phyloP scores from a whole-genome alignment of 495 filamentous ascomycete genomes.

The Immersiella caudata region DNA sequence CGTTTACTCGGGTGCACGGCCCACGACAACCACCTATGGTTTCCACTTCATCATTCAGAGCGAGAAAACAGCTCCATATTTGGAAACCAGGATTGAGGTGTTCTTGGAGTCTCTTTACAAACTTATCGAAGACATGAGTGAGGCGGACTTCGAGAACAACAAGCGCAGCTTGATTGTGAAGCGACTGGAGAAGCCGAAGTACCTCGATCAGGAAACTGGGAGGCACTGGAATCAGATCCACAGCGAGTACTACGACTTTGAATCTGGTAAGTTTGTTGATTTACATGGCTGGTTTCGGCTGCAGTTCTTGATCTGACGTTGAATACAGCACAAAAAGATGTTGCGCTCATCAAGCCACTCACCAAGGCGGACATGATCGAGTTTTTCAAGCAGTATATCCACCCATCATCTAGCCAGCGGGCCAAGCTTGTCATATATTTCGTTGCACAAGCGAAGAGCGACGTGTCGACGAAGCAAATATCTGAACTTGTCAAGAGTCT shows the following conservation, averaged over 20 bases:
- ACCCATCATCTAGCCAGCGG: slow-evolving; percentile 69
- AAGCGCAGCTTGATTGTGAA: slow-evolving; percentile 89
- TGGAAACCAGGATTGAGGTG: slow-evolving; percentile 83
- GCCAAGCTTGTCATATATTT: slow-evolving; percentile 85
- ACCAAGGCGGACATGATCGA: slow-evolving; percentile 76
- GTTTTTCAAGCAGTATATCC: slow-evolving; percentile 79
- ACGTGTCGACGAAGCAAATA: slow-evolving; percentile 55
- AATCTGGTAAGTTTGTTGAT: slow-evolving; percentile 63
- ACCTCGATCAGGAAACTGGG: slow-evolving; percentile 78
- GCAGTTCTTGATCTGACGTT: neutral
- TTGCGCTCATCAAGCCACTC: slow-evolving; percentile 69
- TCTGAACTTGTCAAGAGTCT: slow-evolving; percentile 51
- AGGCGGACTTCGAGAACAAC: slow-evolving; percentile 85
- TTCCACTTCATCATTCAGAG: slow-evolving; percentile 94
- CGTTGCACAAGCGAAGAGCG: slow-evolving; percentile 65
- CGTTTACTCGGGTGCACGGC: slow-evolving; percentile 78
- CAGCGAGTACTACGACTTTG: slow-evolving; percentile 87
- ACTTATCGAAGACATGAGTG: slow-evolving; percentile 72
- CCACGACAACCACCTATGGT: slow-evolving; percentile 71
- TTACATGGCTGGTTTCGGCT: neutral
- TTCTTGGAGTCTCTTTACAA: slow-evolving; percentile 71
- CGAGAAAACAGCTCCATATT: slow-evolving; percentile 77
- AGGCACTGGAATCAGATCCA: slow-evolving; percentile 85
- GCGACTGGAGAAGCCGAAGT: slow-evolving; percentile 90
- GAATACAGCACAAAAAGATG: slow-evolving; percentile 69